Percentiles rank a stretch among this genome's conserved stretches.
Evolutionary conservation across 768 basidiomycete species (phyloP).

Genomic region (Lepiota venenata): DNA sequence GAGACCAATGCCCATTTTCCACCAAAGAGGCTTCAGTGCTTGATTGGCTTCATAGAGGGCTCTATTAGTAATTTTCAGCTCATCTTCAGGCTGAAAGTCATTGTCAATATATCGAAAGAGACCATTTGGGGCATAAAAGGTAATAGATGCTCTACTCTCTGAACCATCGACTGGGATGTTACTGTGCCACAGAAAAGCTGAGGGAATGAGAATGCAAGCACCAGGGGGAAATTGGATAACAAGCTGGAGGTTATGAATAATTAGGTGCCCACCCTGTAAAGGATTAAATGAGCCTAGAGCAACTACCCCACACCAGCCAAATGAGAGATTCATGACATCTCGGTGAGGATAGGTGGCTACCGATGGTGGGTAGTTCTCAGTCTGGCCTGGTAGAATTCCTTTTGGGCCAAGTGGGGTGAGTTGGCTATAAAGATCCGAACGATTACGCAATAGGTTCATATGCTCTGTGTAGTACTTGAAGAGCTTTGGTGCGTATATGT

Average conservation of each 20-base stretch:
- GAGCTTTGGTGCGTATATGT: too few relatives aligned
- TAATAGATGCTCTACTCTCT: constrained; percentile 1
- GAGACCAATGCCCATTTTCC: too few relatives aligned
- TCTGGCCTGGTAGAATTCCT: too few relatives aligned
- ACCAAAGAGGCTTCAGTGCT: too few relatives aligned
- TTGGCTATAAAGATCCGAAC: too few relatives aligned
- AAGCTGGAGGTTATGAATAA: not conserved
- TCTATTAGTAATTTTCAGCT: too few relatives aligned
- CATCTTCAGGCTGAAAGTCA: too few relatives aligned
- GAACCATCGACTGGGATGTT: too few relatives aligned
- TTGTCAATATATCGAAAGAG: not conserved
- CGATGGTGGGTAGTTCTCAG: not conserved
- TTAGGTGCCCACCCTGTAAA: constrained; percentile 1
- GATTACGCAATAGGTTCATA: too few relatives aligned
- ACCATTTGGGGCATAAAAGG: not conserved
- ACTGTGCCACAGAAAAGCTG: not conserved
- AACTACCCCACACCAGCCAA: not conserved
- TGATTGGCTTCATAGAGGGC: too few relatives aligned
- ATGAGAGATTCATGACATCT: constrained; percentile 1
- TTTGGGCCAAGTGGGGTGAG: too few relatives aligned
- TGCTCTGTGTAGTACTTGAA: too few relatives aligned
- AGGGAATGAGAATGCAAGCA: not conserved
- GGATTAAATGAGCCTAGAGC: not conserved
- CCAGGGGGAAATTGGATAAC: constrained; percentile 7
- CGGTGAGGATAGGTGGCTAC: not conserved